Evolutionary conservation across 331 rosid genomes (phyloP).

Genomic region (Erythrophleum ivorense): DNA sequence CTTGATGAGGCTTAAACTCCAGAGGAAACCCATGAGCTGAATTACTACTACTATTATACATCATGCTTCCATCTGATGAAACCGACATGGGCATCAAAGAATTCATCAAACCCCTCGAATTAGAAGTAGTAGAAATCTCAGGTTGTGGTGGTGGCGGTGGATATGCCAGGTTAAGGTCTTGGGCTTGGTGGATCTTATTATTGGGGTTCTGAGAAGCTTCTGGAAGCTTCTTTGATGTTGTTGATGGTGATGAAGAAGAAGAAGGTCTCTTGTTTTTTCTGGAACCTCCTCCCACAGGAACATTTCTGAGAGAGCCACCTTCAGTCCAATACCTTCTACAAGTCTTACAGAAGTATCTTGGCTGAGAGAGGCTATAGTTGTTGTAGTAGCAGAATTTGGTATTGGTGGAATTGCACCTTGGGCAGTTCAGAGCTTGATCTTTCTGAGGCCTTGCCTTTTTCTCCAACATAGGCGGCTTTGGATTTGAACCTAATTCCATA

Average conservation of each 20-base stretch:
- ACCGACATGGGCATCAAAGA: conserved; percentile 64
- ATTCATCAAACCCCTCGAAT: conserved; percentile 65
- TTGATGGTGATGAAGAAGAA: conserved; percentile 38
- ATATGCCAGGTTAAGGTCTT: conserved; percentile 87
- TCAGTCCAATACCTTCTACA: conserved; percentile 97
- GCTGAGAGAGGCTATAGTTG: conserved; percentile 84
- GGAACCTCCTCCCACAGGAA: conserved; percentile 97
- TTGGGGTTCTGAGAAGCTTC: conserved; percentile 72
- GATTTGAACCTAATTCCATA: conserved; percentile 73
- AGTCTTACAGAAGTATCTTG: conserved; percentile 88
- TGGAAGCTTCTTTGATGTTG: conserved; percentile 52
- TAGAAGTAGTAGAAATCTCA: conserved; percentile 31
- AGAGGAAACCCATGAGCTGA: conserved; percentile 52
- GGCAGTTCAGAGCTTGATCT: conserved; percentile 89
- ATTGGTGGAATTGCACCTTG: conserved; percentile 92
- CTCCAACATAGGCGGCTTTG: conserved; percentile 53
- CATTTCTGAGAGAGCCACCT: conserved; percentile 87
- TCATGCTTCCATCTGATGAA: conserved; percentile 37
- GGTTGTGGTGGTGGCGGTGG: conserved; percentile 49
- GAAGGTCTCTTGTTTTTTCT: conserved; percentile 83
- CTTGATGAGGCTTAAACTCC: conserved; percentile 66
- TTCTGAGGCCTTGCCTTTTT: conserved; percentile 76
- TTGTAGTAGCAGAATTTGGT: conserved; percentile 96
- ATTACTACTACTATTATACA: conserved; percentile 41
- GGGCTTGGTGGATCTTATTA: conserved; percentile 69